Base-by-base conservation (phyloP, 23 red algal species). In the Agarophyton chilense region DNA sequence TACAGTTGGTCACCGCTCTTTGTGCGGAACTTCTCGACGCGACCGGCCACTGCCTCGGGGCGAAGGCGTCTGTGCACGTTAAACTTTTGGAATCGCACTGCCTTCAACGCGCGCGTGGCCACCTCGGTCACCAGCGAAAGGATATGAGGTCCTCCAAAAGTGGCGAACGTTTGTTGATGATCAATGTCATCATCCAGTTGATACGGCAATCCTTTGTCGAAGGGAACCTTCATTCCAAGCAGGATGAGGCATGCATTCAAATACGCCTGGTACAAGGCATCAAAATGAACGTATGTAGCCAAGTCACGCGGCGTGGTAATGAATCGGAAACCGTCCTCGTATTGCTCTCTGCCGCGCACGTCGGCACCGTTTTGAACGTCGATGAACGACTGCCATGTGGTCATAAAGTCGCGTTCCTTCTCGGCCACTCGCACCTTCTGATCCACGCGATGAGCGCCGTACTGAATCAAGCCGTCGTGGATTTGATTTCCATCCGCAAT, bases 361-460 rank as follows among this genome's bases (percentile, higher is more conserved):
- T 93, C 90, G 44, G 90, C 90, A 21, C 90, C 90, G 79, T 86
- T 93, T 43, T 93, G 90, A 11, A 93, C 80, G 33, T 93, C 90
- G 4, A 84, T 33, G 21, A 55, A 93, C 0, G 79, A 49, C 24
- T 56, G 17, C 46, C 47, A 86, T 29, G 90, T 70, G 50, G 90
- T 93, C 79, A 93, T 84, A 21, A 62, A 93, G 57, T 93, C 90
- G 6, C 45, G 71, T 10, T 41, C 67, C 24, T 10, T 10, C 24
- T 53, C 54, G 7, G 68, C 79, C 36, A 57, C 52, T 28, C 79
- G 90, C 44, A 93, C 90, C 0, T 41, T 22, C 45, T 84, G 79
- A 57, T 84, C 79, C 45, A 93, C 60, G 17, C 68, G 41, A 22
- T 67, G 36, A 22, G 80, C 81, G 51, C 90, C 90, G 52, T 93